These are phyloP conservation scores for Fagus crenata DNA, from an alignment of 306 rosid genomes.

Conservation along the genomic window DNA sequence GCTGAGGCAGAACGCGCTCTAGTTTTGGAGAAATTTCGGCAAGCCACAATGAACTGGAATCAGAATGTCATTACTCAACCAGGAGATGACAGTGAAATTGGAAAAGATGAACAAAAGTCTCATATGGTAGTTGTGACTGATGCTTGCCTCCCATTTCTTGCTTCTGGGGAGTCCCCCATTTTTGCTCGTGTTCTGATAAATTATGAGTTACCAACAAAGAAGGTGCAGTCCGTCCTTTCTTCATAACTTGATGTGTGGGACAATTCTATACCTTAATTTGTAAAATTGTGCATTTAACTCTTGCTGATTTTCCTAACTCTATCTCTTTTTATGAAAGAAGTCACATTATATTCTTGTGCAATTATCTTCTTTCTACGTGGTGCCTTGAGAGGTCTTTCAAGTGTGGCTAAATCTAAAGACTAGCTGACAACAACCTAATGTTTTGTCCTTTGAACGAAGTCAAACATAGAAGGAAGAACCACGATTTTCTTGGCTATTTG, in stretches of 20 bases:
- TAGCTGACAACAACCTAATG: neutral
- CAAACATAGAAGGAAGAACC: conserved; percentile 2
- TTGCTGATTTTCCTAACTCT: neutral
- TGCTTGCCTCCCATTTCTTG: conserved; percentile 82
- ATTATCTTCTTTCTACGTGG: neutral
- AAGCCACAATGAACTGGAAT: conserved; percentile 57
- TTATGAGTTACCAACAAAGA: conserved; percentile 74
- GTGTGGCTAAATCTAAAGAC: neutral
- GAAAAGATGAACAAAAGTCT: conserved; percentile 58
- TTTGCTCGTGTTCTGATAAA: conserved; percentile 74
- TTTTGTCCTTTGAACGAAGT: neutral
- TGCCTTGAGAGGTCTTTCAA: conserved; percentile 6
- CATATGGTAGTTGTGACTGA: conserved; percentile 81
- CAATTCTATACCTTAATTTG: neutral
- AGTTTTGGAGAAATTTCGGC: conserved; percentile 58
- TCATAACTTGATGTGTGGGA: neutral
- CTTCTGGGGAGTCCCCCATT: conserved; percentile 73
- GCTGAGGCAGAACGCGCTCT: conserved; percentile 71
- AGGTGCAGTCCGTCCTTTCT: conserved; percentile 43
- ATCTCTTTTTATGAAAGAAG: neutral
- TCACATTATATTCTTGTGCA: neutral
- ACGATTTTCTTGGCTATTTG: conserved; percentile 1
- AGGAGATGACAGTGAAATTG: conserved; percentile 46
- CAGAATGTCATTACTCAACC: conserved; percentile 42
- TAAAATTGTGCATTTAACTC: neutral